Evolutionary conservation across 306 rosid genomes (phyloP).

Genomic region (Inga oerstediana): DNA sequence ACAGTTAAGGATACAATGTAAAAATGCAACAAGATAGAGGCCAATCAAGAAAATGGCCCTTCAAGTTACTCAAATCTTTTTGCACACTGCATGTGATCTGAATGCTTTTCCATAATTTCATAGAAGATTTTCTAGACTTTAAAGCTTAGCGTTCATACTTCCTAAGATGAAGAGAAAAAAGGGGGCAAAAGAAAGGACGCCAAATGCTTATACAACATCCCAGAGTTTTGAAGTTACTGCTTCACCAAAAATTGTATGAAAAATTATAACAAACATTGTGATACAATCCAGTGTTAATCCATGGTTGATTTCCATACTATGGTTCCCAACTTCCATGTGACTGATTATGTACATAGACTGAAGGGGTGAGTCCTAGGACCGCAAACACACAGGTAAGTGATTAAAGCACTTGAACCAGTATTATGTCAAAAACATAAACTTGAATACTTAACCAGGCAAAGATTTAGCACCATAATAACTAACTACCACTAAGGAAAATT

Average conservation of each 20-base stretch:
- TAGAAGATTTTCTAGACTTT: constrained; percentile 7
- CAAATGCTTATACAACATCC: constrained; percentile 7
- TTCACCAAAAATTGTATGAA: background rate
- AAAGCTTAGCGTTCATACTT: constrained; percentile 3
- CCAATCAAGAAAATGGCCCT: constrained; percentile 10
- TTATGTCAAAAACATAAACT: background rate
- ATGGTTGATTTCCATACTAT: background rate
- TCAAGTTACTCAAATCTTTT: constrained; percentile 11
- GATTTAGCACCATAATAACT: background rate
- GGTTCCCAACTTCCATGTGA: constrained; percentile 27
- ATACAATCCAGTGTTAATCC: background rate
- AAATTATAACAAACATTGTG: background rate
- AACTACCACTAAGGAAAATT: constrained; percentile 4
- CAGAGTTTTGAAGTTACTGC: background rate
- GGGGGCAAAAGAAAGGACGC: background rate
- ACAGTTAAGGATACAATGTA: background rate
- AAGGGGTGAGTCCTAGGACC: background rate
- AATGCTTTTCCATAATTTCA: background rate
- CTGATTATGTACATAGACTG: background rate
- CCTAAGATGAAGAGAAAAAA: background rate
- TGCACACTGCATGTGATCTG: background rate
- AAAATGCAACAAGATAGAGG: constrained; percentile 7
- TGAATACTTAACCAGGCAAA: background rate
- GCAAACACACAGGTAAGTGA: constrained; percentile 12
- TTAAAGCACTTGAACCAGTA: constrained; percentile 25